Conservation (phyloP, 768 basidiomycete species). For the Megacollybia marginata region DNA sequence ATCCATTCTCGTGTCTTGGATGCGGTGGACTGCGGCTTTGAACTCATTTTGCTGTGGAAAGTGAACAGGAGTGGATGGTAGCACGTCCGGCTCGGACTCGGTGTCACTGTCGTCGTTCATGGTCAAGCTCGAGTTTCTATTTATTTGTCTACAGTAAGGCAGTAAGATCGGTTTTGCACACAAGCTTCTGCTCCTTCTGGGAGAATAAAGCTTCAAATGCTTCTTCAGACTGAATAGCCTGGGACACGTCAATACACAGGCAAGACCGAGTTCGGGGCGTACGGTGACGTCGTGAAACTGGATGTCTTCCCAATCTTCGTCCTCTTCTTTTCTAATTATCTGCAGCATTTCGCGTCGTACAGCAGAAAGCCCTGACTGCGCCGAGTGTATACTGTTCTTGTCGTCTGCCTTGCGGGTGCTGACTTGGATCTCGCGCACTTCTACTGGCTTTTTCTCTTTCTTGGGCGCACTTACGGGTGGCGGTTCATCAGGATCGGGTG, state of each 20-base stretch:
- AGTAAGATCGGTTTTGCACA: constrained; percentile 49
- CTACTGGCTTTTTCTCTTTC: constrained; percentile 55
- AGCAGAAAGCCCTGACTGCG: constrained; percentile 60
- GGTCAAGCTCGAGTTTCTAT: no score
- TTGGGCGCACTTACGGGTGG: constrained; percentile 34
- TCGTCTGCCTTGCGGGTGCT: constrained; percentile 67
- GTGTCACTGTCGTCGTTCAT: no score
- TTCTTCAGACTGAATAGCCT: constrained; percentile 53
- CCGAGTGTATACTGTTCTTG: constrained; percentile 34
- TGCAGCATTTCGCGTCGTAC: constrained; percentile 73
- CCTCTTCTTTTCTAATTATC: constrained; percentile 67
- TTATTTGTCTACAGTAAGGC: constrained; percentile 6
- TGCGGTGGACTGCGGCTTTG: no score
- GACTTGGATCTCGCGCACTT: constrained; percentile 72
- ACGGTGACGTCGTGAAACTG: constrained; percentile 64
- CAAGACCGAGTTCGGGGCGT: constrained; percentile 11
- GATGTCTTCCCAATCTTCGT: constrained; percentile 67
- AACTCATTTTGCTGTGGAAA: no score
- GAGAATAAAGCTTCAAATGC: constrained; percentile 63
- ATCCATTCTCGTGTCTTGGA: no score
- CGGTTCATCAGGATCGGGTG: constrained; percentile 72
- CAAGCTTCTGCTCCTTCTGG: constrained; percentile 37
- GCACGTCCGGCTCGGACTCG: no score
- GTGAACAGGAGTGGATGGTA: no score
- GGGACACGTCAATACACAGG: constrained; percentile 8